Evolutionary conservation across 441 rosid genomes (phyloP), one percentile per base, ranked within the genome.

Genomic region (Euphorbia corollata): DNA sequence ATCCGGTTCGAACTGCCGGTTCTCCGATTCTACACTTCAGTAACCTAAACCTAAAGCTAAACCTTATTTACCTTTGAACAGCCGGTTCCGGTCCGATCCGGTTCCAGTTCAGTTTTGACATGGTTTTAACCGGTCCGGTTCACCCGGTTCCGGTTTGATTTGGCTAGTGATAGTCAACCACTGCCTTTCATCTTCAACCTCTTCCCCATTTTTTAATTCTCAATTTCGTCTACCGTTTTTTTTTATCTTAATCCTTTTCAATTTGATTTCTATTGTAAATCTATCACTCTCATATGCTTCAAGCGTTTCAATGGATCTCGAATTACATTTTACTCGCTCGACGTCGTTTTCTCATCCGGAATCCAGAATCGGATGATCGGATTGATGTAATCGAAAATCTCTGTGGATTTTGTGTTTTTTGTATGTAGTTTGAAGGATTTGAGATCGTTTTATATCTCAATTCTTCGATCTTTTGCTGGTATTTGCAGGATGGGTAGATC

Each of bases 361-460:
- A 30, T 36, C 47, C 47, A 23, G 23, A 51, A 59, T 63, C 18
- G 18, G n/a, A 39, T 10, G 62, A 63, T 61, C 30, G 51, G 6
- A 54, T 39, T 0, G 24, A 34, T 23, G 2, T 9, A 41, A 41
- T 64, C 59, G 30, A 43, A 63, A 51, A 67, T 23, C 30, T 27
- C 50, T 45, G 51, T 66, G 68, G 63, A 47, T 65, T 61, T 53
- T 20, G 32, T 27, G 32, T 27, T 59, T 50, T 6, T 38, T 62
- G 5, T 57, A 34, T 30, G 68, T 12, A 34, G 34, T 63, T 56
- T 6, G 24, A 59, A 62, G 66, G 38, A 70, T 47, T 38, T 27
- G 6, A 65, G 27, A 60, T 15, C 57, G 43, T 36, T 55, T 60
- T 60, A 19, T 41, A 45, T 32, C 38, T 64, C 41, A 22, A 7